These are phyloP conservation scores for Mucor irregularis DNA, from an alignment of 371 early-diverging fungal genomes.

Conservation along the genomic window DNA sequence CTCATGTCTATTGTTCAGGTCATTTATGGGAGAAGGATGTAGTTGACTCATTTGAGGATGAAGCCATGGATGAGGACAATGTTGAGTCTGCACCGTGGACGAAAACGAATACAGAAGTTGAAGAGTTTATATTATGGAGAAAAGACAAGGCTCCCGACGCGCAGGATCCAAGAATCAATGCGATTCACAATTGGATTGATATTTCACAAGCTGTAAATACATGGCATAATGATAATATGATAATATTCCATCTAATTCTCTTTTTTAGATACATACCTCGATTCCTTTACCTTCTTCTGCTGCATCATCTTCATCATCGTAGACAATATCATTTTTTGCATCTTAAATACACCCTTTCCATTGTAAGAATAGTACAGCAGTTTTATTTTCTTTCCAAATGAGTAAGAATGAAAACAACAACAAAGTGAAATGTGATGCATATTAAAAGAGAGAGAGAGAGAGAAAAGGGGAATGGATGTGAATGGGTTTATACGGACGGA, in stretches of 20 bases:
- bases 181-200: constrained; percentile 21
- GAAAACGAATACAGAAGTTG: constrained; percentile 9
- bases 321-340: not conserved
- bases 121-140: constrained; percentile 28
- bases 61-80: not conserved
- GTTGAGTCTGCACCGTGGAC: constrained; percentile 6
- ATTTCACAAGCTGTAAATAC: constrained; percentile 19
- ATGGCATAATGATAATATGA: not conserved
- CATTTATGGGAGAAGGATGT: constrained; percentile 1
- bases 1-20: no score
- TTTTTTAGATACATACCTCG: constrained; percentile 17
- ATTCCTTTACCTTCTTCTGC: constrained; percentile 14
- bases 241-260: not conserved
- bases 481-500: no score
- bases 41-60: constrained; percentile 1
- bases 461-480: no score
- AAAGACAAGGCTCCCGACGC: constrained; percentile 20
- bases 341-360: no score
- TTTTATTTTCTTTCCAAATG: no score
- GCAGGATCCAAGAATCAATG: constrained; percentile 16
- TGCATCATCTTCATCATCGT: no score
- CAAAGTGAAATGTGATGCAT: no score
- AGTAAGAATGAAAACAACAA: no score
- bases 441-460: no score
- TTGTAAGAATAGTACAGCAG: no score